phyloP scores from a whole-genome alignment of 345 rosid species.

The Hibiscus mutabilis region DNA sequence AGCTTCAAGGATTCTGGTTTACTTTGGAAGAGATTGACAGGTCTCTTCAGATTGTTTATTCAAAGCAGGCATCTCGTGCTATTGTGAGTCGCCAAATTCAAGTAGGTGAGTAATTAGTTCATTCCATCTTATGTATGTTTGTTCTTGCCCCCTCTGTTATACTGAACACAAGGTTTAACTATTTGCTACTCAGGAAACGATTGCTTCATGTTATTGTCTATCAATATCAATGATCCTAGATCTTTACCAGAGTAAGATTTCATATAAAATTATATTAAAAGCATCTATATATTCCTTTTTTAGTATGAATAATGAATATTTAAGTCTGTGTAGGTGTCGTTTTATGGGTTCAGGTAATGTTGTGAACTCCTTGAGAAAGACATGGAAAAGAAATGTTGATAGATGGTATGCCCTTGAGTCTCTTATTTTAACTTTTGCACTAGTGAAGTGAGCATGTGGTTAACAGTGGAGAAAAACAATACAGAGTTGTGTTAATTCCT shows the following conservation, averaged over 20 bases:
- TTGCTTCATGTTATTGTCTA: slow-evolving; percentile 42
- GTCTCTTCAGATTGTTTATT: slow-evolving; percentile 49
- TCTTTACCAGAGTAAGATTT: slow-evolving; percentile 65
- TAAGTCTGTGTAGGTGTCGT: slow-evolving; percentile 44
- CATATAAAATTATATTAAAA: slow-evolving; percentile 6
- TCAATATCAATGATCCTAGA: slow-evolving; percentile 48
- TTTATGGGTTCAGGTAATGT: slow-evolving; percentile 43
- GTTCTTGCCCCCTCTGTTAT: neutral
- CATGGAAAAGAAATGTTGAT: slow-evolving; percentile 55
- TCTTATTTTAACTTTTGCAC: neutral
- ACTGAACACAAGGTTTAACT: slow-evolving; percentile 5
- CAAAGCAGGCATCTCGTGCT: slow-evolving; percentile 40
- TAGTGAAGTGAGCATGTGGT: neutral
- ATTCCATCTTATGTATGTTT: neutral
- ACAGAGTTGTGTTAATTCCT: neutral
- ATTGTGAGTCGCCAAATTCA: slow-evolving; percentile 7
- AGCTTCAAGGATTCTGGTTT: slow-evolving; percentile 49
- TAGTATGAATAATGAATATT: slow-evolving; percentile 12
- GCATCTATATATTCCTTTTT: neutral
- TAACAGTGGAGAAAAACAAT: neutral
- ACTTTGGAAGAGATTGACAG: slow-evolving; percentile 69
- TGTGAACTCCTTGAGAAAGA: slow-evolving; percentile 35
- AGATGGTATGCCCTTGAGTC: slow-evolving; percentile 36
- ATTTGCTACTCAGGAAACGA: slow-evolving; percentile 39
- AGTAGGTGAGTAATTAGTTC: neutral